These are phyloP conservation scores for Aspergillus kassunensis DNA, from an alignment of 495 filamentous ascomycete genomes.

Conservation along the genomic window DNA sequence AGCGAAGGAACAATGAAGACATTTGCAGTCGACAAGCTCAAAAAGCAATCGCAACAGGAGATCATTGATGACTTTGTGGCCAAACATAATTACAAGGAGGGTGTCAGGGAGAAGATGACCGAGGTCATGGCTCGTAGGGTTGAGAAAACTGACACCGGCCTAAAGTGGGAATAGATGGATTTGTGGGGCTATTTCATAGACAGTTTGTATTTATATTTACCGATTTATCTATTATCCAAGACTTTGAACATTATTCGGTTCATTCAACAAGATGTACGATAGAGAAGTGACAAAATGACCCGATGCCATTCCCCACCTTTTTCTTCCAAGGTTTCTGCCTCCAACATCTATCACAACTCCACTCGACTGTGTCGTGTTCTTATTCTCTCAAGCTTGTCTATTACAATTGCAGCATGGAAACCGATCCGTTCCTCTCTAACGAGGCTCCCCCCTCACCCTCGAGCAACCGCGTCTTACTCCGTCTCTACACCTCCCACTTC, in stretches of 20 bases:
- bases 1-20: constrained; percentile 63
- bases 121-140: constrained; percentile 33
- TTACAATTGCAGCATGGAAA: not conserved
- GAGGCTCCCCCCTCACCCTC: not conserved
- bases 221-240: not conserved
- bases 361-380: too few species aligned
- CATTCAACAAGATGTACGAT: not conserved
- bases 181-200: not conserved
- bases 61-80: constrained; percentile 27
- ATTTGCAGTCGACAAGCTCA: constrained; percentile 30
- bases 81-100: constrained; percentile 34
- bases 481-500: constrained; percentile 55
- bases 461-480: constrained; percentile 17
- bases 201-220: constrained; percentile 16
- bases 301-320: not conserved
- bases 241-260: not conserved
- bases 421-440: constrained; percentile 2
- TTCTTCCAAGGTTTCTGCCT: not conserved
- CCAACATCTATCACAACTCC: too few species aligned
- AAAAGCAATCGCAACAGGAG: constrained; percentile 9
- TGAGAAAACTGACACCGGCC: constrained; percentile 18
- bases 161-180: constrained; percentile 24
- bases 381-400: too few species aligned
- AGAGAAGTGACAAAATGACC: not conserved
- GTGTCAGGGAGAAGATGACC: constrained; percentile 38